phyloP scores from a whole-genome alignment of 768 basidiomycete species.

The Termitomyces titanicus region DNA sequence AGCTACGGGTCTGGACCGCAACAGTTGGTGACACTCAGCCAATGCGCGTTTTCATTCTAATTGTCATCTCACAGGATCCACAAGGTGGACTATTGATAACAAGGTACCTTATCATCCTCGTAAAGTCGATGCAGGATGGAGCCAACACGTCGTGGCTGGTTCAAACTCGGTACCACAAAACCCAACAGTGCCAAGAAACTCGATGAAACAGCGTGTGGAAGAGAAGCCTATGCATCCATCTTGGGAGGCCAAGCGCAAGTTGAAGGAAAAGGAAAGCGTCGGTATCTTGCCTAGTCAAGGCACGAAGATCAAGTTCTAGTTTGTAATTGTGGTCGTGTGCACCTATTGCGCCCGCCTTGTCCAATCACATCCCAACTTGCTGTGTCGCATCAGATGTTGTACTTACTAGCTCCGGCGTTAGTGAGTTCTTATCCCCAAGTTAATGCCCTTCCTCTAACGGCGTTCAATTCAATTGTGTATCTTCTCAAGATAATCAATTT shows the following conservation, averaged over 20 bases:
- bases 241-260: conserved; percentile 90
- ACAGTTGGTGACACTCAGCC: conserved; percentile 2
- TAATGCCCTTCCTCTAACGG: background rate
- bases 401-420: background rate
- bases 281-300: conserved; percentile 67
- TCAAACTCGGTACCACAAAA: background rate
- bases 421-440: background rate
- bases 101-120: conserved; percentile 19
- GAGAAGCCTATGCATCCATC: conserved; percentile 76
- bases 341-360: background rate
- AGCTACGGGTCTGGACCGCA: conserved; percentile 4
- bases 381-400: background rate
- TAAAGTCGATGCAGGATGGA: conserved; percentile 24
- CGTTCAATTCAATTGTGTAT: background rate
- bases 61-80: background rate
- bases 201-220: conserved; percentile 17
- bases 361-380: background rate
- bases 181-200: conserved; percentile 1
- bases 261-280: conserved; percentile 67
- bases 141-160: conserved; percentile 17
- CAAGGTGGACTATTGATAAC: background rate
- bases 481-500: background rate
- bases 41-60: conserved; percentile 1
- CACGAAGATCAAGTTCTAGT: conserved; percentile 76
- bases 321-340: conserved; percentile 9